Evolutionary conservation across 2,329 filamentous ascomycete genomes (phyloP).

Genomic region (Myriangium duriaei): DNA sequence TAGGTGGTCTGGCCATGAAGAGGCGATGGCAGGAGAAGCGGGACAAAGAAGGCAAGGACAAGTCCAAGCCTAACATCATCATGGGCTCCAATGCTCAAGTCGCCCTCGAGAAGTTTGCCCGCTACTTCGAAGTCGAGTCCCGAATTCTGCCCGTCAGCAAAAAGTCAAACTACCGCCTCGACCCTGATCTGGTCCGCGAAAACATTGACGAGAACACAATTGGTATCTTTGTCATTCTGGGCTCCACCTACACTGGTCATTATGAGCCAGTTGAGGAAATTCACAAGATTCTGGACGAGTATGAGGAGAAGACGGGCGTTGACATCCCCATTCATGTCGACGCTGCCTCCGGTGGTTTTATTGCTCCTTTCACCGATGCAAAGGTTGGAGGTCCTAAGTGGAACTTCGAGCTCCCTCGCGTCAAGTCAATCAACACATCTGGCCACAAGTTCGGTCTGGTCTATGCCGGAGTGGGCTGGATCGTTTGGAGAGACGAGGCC

Average conservation of each 20-base stretch:
- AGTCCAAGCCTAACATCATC: constrained; percentile 54
- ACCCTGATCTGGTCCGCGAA: constrained; percentile 50
- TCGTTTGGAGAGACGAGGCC: constrained; percentile 53
- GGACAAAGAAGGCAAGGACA: constrained; percentile 48
- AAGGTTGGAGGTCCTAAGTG: constrained; percentile 46
- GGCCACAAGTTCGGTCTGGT: constrained; percentile 53
- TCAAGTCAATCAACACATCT: constrained; percentile 54
- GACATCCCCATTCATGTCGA: constrained; percentile 59
- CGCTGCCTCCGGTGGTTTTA: constrained; percentile 48
- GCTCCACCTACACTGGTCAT: constrained; percentile 61
- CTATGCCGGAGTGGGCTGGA: constrained; percentile 58
- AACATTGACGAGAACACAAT: constrained; percentile 67
- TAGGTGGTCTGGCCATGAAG: constrained; percentile 63
- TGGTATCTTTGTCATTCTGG: constrained; percentile 60
- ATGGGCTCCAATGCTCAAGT: constrained; percentile 66
- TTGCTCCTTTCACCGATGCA: constrained; percentile 48
- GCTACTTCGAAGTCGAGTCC: constrained; percentile 63
- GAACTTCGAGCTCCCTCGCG: constrained; percentile 49
- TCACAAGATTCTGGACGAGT: constrained; percentile 50
- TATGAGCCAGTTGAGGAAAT: constrained; percentile 61
- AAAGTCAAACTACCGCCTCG: constrained; percentile 48
- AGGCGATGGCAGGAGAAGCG: constrained; percentile 58
- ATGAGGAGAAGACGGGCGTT: constrained; percentile 46
- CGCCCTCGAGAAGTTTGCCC: constrained; percentile 58
- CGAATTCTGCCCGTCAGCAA: constrained; percentile 50